Evolutionary conservation across 768 basidiomycete species (phyloP).

Genomic region (Coprinellus aureogranulatus): DNA sequence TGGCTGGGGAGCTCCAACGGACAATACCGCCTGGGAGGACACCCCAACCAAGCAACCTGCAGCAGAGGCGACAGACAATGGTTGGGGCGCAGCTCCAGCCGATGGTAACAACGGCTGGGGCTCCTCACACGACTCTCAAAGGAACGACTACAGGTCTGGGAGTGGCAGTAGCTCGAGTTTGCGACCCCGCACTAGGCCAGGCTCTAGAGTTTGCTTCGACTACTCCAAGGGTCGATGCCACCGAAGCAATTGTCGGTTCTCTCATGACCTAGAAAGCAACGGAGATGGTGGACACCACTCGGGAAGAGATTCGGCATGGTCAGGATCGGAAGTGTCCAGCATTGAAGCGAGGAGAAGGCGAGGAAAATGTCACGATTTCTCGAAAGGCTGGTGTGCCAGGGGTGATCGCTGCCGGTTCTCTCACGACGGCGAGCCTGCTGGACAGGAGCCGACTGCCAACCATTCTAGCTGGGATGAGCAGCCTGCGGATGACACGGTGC

Average conservation of each 20-base stretch:
- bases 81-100: constrained; percentile 3
- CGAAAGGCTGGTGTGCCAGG: neutral
- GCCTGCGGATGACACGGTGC: neutral
- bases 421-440: neutral
- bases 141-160: neutral
- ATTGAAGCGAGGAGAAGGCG: neutral
- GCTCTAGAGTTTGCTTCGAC: too few species aligned
- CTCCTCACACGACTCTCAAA: neutral
- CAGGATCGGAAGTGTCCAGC: neutral
- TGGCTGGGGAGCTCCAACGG: neutral
- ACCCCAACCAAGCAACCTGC: too few species aligned
- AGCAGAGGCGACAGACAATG: neutral
- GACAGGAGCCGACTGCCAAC: neutral
- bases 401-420: neutral
- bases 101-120: constrained; percentile 6
- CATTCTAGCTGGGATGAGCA: neutral
- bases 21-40: neutral
- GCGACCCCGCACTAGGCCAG: too few species aligned
- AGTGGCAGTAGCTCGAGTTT: neutral
- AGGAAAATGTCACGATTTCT: neutral
- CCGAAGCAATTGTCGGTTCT: too few species aligned
- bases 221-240: too few species aligned
- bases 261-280: neutral
- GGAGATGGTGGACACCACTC: neutral
- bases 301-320: neutral